Percentiles rank a stretch among this genome's conserved stretches.
These are phyloP conservation scores for Blastomyces gilchristii DNA, from an alignment of 2,329 filamentous ascomycete species.

Conservation along the genomic window DNA sequence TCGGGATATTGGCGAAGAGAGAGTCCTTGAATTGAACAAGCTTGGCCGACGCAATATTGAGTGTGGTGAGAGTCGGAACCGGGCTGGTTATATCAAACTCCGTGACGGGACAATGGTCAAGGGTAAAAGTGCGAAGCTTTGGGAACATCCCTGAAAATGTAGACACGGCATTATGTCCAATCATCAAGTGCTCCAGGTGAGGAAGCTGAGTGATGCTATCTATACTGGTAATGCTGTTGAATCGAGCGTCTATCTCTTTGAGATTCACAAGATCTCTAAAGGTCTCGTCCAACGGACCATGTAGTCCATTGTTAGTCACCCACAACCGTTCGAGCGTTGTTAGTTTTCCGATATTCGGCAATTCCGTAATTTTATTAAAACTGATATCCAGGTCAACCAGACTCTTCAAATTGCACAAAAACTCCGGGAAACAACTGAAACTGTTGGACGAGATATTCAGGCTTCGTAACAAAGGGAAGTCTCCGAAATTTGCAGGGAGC, in stretches of 20 bases:
- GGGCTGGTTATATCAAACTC: constrained; percentile 73
- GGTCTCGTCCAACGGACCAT: constrained; percentile 60
- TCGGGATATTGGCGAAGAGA: constrained; percentile 76
- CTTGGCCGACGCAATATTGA: constrained; percentile 88
- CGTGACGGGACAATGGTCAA: constrained; percentile 93
- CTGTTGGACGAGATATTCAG: constrained; percentile 93
- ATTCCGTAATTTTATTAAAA: constrained; percentile 75
- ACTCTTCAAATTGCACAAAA: constrained; percentile 70
- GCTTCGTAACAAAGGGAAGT: constrained; percentile 67
- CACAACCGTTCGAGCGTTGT: constrained; percentile 76
- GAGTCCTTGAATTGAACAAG: constrained; percentile 78
- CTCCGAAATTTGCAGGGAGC: constrained; percentile 71
- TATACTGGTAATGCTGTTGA: constrained; percentile 81
- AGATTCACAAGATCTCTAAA: constrained; percentile 65
- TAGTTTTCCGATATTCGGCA: constrained; percentile 73
- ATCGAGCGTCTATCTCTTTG: constrained; percentile 87
- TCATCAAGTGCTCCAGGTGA: constrained; percentile 74
- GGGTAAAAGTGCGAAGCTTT: constrained; percentile 68
- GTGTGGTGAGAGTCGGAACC: constrained; percentile 68
- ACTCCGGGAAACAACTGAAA: constrained; percentile 71
- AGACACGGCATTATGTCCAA: constrained; percentile 87
- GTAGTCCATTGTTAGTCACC: constrained; percentile 88
- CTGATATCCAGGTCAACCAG: constrained; percentile 91
- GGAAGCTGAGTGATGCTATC: constrained; percentile 77
- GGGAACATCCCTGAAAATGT: constrained; percentile 84